phyloP scores from a whole-genome alignment of 768 basidiomycete genomes.

The Naematelia encephala region DNA sequence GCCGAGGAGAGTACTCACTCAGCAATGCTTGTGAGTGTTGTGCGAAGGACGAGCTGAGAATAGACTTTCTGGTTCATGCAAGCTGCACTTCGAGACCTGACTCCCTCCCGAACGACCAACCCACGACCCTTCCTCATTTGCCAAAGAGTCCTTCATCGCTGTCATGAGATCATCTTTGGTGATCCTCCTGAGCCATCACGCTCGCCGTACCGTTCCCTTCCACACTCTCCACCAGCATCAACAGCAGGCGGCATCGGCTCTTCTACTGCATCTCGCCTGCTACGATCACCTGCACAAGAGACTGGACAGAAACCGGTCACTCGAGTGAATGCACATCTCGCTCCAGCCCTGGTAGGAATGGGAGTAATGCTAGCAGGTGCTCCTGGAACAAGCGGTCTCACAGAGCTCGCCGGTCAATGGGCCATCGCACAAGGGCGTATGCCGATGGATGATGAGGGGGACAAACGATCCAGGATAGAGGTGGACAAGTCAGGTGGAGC shows the following conservation, averaged over 20 bases:
- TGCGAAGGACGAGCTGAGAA: background rate
- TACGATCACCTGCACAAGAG: background rate
- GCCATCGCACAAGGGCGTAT: slow-evolving; percentile 81
- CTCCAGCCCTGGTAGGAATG: slow-evolving; percentile 78
- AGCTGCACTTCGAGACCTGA: slow-evolving; percentile 81
- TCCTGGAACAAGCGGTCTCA: slow-evolving; percentile 71
- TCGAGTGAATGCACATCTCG: slow-evolving; percentile 69
- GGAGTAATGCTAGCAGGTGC: slow-evolving; percentile 73
- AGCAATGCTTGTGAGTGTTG: slow-evolving; percentile 75
- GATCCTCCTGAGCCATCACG: slow-evolving; percentile 68
- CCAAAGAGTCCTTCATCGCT: slow-evolving; percentile 81
- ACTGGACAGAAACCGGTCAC: slow-evolving; percentile 50
- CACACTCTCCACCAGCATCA: slow-evolving; percentile 54
- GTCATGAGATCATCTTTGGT: slow-evolving; percentile 94
- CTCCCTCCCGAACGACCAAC: slow-evolving; percentile 56
- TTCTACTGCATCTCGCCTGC: slow-evolving; percentile 29
- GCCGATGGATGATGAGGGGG: slow-evolving; percentile 40
- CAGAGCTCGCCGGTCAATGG: slow-evolving; percentile 71
- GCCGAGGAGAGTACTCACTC: slow-evolving; percentile 90
- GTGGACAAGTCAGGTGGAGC: slow-evolving; percentile 56
- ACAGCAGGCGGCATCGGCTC: slow-evolving; percentile 44
- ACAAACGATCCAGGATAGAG: slow-evolving; percentile 46
- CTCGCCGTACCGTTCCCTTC: slow-evolving; percentile 65
- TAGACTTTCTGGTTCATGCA: slow-evolving; percentile 99
- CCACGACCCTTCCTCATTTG: slow-evolving; percentile 84